Evolutionary conservation across 2,329 filamentous ascomycete genomes (phyloP), one percentile per base, ranked within the genome.

Genomic region (Graphiopsis chlorocephala): DNA sequence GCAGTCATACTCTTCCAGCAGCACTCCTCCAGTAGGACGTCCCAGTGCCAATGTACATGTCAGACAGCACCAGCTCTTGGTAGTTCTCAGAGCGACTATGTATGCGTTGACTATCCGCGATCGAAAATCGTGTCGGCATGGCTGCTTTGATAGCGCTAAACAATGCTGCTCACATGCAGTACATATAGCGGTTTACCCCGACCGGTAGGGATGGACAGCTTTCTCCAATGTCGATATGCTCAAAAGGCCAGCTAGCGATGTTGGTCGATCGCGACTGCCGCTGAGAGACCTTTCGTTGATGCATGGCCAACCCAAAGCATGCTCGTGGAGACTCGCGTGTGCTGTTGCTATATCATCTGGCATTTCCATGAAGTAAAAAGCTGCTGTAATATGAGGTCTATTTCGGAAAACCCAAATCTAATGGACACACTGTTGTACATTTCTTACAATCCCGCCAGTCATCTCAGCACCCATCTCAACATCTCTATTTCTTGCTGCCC

Each of bases 401-500:
- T 38, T 38, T 38, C 7, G 17, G 33, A 38, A 38, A 38, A 38
- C 33, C 33, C 47, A 17, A 57, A 38, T 42, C 55, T 58, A 58
- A 58, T 58, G 55, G 53, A 62, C 60, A 61, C 58, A 62, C 48
- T 62, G 60, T 62, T 62, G 60, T 62, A 62, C 60, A 62, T 62
- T 45, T 55, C 33, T 62, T 55, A 55, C 48, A 62, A 29, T 58
- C 48, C 55, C 60, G 2, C 64, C 48, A 25, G 4, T 26, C 26
- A 31, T 35, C 50, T n/a, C 35, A 23, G 35, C 35, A 42, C 29
- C 26, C 15, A 10, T n/a, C n/a, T 17, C 17, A 35, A 26, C 48
- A 7, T 10, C 64, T 59, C 28, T 62, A 62, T 62, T 62, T 62
- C 28, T 68, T 71, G 64, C 68, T 67, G 56, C 47, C 57, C 67